Evolutionary conservation across 306 rosid species (phyloP), one percentile per base, ranked within the genome.

Genomic region (Leucaena leucocephala): DNA sequence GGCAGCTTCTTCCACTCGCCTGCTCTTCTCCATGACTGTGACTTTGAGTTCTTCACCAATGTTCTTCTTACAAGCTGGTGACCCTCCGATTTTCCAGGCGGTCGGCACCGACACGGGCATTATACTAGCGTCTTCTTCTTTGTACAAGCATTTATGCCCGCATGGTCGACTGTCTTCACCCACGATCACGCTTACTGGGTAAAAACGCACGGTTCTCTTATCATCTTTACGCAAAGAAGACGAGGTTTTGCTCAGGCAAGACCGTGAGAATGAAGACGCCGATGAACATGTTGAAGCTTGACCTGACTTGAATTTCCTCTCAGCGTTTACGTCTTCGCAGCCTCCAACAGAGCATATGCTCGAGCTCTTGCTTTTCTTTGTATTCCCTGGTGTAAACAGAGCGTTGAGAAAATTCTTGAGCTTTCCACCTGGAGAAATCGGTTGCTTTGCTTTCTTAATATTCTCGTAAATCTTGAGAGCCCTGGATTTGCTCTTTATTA

Each of bases 381-480:
- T 34, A 11, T 76, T 77, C 62, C 85, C 88, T 12, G 87, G 27
- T 0, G 91, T 71, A 67, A 96, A 93, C 19, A 96, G 86, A 21
- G 94, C 86, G 68, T 93, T 91, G 66, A 96, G 82, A 74, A 96
- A 96, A 80, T 57, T 91, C 6, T 94, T 71, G 74, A 96, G 82
- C 7, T 79, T 86, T 0, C 91, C 98, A 5, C 98, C 98, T 0
- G 99, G 99, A 0, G 99, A 96, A 43, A 93, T 89, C 0, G 99
- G 99, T 12, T 91, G 97, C 80, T 96, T 96, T 85, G 90, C 87
- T 74, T 96, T 93, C 91, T 91, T 96, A 2, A 93, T 75, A 72
- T 93, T 93, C 70, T 75, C 77, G 83, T 96, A 93, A 76, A 96
- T 89, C 92, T 85, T 93, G 78, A 85, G 55, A 5, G 97, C 99